Base-by-base conservation (phyloP, 2,329 filamentous ascomycete genomes). In the Ceratocystis papillata region DNA sequence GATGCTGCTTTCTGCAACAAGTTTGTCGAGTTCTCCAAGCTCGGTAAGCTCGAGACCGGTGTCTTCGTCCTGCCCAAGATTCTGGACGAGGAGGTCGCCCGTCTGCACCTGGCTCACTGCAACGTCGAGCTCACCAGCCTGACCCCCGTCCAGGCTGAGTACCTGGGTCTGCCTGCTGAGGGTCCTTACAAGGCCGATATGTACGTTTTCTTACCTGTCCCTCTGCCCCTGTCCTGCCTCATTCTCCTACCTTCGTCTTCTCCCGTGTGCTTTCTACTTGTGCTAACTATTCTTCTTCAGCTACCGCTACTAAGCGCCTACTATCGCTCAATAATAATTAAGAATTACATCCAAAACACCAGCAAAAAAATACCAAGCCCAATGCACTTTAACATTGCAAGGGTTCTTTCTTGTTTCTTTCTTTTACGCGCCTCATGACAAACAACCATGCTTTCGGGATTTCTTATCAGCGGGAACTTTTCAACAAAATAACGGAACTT, bases 11-110 rank as follows among this genome's bases (percentile, higher is more conserved):
- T 96, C 78, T 85, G 87, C 79, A 81, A 89, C 80, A 96, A 96
- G 85, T 96, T 96, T 81, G 80, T 92, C 73, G 94, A 96, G 81
- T 99, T 96, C 77, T 90, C 89, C 80, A 90, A 92, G 83, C 85
- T 84, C 70, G 90, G 89, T 79, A 91, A 94, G 84, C 89, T 96
- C 76, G 85, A 88, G 67, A 81, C 95, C 72, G 89, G 93, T 74
- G 94, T 97, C 81, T 96, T 95, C 80, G 92, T 95, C 73, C 84
- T 96, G 73, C 94, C 94, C 79, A 99, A 99, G 91, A 91, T 96
- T 75, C 87, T 99, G 71, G 94, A 99, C 74, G 94, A 99, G 87
- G 91, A 96, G 81, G 94, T 99, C 75, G 94, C 94, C 76, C 85
- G 87, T 76, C 89, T 96, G 72, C 94, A 99, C 82, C 82, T 96